phyloP scores from a whole-genome alignment of 2,329 filamentous ascomycete species.

The Cyanodermella asteris region DNA sequence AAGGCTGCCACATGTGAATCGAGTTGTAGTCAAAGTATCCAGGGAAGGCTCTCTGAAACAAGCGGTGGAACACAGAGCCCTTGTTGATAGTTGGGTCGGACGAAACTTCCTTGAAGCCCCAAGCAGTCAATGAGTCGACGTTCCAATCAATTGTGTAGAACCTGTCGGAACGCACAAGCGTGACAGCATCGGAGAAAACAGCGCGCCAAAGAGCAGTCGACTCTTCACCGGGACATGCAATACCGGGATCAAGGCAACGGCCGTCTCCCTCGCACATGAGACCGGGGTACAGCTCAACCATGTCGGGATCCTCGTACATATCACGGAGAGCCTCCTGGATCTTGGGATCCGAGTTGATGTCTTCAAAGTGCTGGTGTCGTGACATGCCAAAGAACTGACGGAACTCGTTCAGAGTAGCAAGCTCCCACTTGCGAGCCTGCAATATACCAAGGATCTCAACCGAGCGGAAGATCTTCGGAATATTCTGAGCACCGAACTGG shows the following conservation, averaged over 20 bases:
- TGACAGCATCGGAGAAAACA: constrained; percentile 25
- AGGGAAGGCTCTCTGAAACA: constrained; percentile 13
- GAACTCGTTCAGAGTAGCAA: constrained; percentile 29
- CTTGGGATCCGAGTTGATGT: constrained; percentile 36
- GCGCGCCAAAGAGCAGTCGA: constrained; percentile 11
- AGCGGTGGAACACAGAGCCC: constrained; percentile 13
- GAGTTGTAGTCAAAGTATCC: constrained; percentile 12
- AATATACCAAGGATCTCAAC: constrained; percentile 64
- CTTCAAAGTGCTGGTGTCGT: constrained; percentile 32
- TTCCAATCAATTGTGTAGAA: constrained; percentile 24
- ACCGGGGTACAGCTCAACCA: constrained; percentile 49
- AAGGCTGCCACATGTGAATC: constrained; percentile 12
- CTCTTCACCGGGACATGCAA: constrained; percentile 1
- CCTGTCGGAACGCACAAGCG: constrained; percentile 23
- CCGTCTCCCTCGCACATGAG: constrained; percentile 30
- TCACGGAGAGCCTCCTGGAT: constrained; percentile 33
- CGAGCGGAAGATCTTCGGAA: constrained; percentile 48
- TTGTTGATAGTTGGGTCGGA: constrained; percentile 11
- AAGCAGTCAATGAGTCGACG: constrained; percentile 22
- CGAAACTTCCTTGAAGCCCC: constrained; percentile 21
- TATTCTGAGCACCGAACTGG: constrained; percentile 47
- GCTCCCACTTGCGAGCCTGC: constrained; percentile 47
- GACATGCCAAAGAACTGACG: constrained; percentile 39
- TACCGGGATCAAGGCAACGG: constrained; percentile 3
- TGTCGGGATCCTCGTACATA: constrained; percentile 41